Evolutionary conservation across 2,329 filamentous ascomycete species (phyloP).

Genomic region (Pseudogymnoascus sp.): DNA sequence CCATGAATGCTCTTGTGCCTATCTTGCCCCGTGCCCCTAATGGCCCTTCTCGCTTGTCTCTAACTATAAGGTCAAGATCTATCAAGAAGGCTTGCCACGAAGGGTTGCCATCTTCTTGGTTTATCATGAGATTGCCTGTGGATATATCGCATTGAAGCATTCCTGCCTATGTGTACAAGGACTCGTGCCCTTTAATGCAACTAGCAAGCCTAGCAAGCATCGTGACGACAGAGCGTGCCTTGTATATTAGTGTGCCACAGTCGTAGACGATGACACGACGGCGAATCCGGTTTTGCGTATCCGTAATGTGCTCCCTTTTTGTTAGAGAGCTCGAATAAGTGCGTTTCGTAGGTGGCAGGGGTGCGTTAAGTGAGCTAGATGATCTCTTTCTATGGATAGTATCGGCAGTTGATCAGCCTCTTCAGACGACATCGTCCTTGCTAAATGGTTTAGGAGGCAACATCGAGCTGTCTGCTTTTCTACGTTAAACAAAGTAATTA

Average conservation of each 20-base stretch:
- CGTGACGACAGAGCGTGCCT: constrained; percentile 30
- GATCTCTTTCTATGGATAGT: constrained; percentile 21
- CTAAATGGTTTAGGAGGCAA: constrained; percentile 17
- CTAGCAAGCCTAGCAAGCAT: constrained; percentile 31
- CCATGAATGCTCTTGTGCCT: constrained; percentile 33
- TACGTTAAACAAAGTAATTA: constrained; percentile 22
- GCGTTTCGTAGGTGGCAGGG: constrained; percentile 26
- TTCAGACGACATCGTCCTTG: constrained; percentile 9
- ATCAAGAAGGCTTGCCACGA: constrained; percentile 31
- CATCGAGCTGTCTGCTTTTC: constrained; percentile 19
- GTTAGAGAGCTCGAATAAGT: constrained; percentile 24
- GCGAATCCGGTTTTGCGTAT: constrained; percentile 31
- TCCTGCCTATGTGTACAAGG: constrained; percentile 26
- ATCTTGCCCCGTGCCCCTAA: constrained; percentile 30
- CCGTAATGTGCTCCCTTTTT: constrained; percentile 17
- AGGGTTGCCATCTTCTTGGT: constrained; percentile 22
- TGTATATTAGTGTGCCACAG: constrained; percentile 35
- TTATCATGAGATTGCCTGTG: too few relatives aligned
- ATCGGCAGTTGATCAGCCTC: neutral
- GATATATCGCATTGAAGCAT: too few relatives aligned
- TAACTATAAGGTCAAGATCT: constrained; percentile 31
- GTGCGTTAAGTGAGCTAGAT: constrained; percentile 14
- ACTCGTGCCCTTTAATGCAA: constrained; percentile 33
- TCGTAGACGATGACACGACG: constrained; percentile 33
- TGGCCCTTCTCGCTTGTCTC: constrained; percentile 24